phyloP scores from a whole-genome alignment of 164 flowering plant genomes.

The Pachysandra terminalis region DNA sequence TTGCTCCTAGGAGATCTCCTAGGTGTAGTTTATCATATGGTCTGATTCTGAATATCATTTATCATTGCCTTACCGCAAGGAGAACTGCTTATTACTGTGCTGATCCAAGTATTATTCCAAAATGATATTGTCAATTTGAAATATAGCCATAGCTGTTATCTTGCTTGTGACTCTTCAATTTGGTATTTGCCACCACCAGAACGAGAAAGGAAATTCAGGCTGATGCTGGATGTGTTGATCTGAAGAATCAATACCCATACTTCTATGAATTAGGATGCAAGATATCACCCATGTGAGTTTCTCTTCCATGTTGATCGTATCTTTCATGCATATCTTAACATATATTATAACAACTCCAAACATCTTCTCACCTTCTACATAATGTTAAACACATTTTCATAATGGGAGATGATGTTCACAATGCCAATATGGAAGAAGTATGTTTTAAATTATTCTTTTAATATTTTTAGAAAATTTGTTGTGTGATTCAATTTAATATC shows the following conservation, averaged over 20 bases:
- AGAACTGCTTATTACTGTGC: background rate
- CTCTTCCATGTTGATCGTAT: slow-evolving; percentile 3
- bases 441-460: too few relatives aligned
- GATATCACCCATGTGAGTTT: slow-evolving; percentile 73
- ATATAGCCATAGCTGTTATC: background rate
- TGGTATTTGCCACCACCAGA: slow-evolving; percentile 29
- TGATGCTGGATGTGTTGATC: slow-evolving; percentile 84
- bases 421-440: too few relatives aligned
- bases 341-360: background rate
- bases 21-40: background rate
- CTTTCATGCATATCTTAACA: background rate
- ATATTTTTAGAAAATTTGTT: too few relatives aligned
- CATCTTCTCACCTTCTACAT: background rate
- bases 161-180: background rate
- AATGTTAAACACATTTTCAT: too few relatives aligned
- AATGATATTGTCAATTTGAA: background rate
- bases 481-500: too few relatives aligned
- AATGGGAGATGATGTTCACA: too few relatives aligned
- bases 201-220: slow-evolving; percentile 92
- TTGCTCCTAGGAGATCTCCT: background rate
- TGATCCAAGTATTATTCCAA: background rate
- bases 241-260: slow-evolving; percentile 63
- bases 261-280: slow-evolving; percentile 94
- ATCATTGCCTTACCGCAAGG: too few relatives aligned
- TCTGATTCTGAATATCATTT: background rate